Base-by-base conservation (phyloP, 2,329 filamentous ascomycete genomes). In the Cryphonectria naterciae region DNA sequence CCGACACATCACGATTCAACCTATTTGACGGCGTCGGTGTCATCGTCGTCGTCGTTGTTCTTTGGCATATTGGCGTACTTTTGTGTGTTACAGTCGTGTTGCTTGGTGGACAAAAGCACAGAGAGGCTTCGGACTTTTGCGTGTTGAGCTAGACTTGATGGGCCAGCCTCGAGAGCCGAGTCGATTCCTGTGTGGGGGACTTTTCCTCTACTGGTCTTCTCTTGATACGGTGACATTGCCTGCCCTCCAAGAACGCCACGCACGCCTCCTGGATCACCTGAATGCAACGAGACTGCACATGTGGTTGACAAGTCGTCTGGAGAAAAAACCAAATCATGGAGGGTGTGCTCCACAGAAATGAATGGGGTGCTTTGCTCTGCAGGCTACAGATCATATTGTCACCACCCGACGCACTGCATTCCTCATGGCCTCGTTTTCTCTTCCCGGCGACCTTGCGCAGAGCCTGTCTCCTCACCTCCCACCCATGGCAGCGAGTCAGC, bases 221-320 rank as follows among this genome's bases (percentile, higher is more conserved):
- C 3, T 35, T 60, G 58, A 37, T 15, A 61, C 32, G 35, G 58
- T 61, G 35, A 61, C 35, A 61, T 61, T 35, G 58, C 19, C 58
- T 22, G 35, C 11, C 35, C 58, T 35, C n/a, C n/a, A 58, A 25
- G 11, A 10, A 32, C 35, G 32, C 32, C 22, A 61, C 8, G 7
- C 19, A n/a, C 58, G 19, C 58, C 58, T 61, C 58, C 35, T 61
- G 32, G 58, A 61, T 61, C 58, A 61, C 58, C 58, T 61, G 58
- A 39, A 61, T 39, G 58, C 58, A 39, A 61, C 17, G 35, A n/a
- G 35, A 39, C 58, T 39, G 32, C 35, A 35, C 58, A 39, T 61
- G 32, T 61, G 35, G 8, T n/a, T 61, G 58, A 39, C 54, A 8
- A 37, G 32, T 39, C 35, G 32, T n/a, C 58, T 39, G 58, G 58